Percentiles rank a stretch among this genome's conserved stretches.
Conservation (phyloP, 139 green algal genomes). For the Pleodorina starrii region DNA sequence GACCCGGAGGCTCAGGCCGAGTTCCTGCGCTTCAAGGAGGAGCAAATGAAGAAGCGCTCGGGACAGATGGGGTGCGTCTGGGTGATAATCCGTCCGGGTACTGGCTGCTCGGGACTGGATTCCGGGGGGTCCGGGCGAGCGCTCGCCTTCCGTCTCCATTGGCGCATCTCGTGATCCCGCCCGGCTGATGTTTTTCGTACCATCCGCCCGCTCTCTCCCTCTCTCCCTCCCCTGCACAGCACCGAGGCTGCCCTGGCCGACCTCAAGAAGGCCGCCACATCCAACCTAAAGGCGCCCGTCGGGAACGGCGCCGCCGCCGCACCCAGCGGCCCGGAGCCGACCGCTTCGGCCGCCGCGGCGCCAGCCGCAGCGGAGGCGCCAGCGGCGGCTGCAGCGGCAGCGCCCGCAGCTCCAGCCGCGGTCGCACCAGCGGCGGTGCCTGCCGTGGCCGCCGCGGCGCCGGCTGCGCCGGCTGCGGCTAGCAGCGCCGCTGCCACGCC, state of each 20-base stretch:
- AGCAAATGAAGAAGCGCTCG: constrained; percentile 44
- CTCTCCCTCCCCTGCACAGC: no score
- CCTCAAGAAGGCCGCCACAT: constrained; percentile 33
- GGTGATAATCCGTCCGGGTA: background rate
- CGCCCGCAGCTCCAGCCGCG: background rate
- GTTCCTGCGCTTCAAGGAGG: constrained; percentile 52
- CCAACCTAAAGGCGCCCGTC: constrained; percentile 21
- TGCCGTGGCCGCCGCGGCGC: constrained; percentile 3
- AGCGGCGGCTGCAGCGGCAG: constrained; percentile 24
- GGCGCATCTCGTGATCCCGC: no score
- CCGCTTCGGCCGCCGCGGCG: background rate
- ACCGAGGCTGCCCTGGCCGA: constrained; percentile 21
- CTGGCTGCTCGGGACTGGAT: background rate
- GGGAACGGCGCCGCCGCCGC: constrained; percentile 10
- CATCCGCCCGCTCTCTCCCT: no score
- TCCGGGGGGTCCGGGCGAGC: no score
- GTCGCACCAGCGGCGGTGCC: background rate
- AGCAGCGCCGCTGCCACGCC: background rate
- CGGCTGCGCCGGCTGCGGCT: background rate
- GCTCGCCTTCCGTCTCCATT: no score
- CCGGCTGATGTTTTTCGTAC: no score
- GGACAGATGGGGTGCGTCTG: constrained; percentile 15
- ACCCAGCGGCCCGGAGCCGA: background rate
- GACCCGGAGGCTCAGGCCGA: constrained; percentile 39
- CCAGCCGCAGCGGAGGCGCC: background rate